phyloP scores from a whole-genome alignment of 1,139 yeast species.

The Yamadazyma sp. region DNA sequence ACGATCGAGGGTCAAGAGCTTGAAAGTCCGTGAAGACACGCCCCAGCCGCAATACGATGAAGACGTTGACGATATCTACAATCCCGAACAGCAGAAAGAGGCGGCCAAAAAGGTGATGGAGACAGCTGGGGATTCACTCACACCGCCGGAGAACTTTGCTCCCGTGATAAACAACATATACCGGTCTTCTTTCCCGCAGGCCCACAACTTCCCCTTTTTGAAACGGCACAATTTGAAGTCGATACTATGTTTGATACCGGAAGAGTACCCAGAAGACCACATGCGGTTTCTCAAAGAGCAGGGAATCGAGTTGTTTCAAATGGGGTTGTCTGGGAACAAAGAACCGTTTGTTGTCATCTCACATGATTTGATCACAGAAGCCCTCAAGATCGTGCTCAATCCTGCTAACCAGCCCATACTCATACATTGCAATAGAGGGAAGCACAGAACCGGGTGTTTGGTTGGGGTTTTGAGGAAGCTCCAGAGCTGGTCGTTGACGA shows the following conservation, averaged over 20 bases:
- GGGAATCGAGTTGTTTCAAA: conserved; percentile 71
- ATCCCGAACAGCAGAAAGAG: conserved; percentile 25
- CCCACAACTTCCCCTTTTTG: conserved; percentile 75
- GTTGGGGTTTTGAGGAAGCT: conserved; percentile 87
- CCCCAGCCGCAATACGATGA: conserved; percentile 32
- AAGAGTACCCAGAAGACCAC: conserved; percentile 83
- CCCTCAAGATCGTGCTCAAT: conserved; percentile 75
- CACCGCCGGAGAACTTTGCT: conserved; percentile 93
- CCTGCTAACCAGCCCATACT: conserved; percentile 88
- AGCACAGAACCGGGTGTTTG: conserved; percentile 94
- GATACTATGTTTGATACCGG: conserved; percentile 83
- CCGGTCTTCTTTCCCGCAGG: conserved; percentile 86
- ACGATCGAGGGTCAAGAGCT: conserved; percentile 35
- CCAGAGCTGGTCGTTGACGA: conserved; percentile 89
- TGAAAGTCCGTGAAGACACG: conserved; percentile 17
- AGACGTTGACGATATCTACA: conserved; percentile 45
- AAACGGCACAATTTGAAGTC: conserved; percentile 64
- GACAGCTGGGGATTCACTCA: conserved; percentile 16
- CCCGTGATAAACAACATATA: conserved; percentile 79
- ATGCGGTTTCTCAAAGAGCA: conserved; percentile 58
- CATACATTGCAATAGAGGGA: conserved; percentile 94
- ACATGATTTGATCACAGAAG: conserved; percentile 73
- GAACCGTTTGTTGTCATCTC: conserved; percentile 91
- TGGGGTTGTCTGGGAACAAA: conserved; percentile 94
- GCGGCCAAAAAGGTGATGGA: conserved; percentile 14